Evolutionary conservation across 2,329 filamentous ascomycete genomes (phyloP).

Genomic region (Rhinocladiella mackenziei): DNA sequence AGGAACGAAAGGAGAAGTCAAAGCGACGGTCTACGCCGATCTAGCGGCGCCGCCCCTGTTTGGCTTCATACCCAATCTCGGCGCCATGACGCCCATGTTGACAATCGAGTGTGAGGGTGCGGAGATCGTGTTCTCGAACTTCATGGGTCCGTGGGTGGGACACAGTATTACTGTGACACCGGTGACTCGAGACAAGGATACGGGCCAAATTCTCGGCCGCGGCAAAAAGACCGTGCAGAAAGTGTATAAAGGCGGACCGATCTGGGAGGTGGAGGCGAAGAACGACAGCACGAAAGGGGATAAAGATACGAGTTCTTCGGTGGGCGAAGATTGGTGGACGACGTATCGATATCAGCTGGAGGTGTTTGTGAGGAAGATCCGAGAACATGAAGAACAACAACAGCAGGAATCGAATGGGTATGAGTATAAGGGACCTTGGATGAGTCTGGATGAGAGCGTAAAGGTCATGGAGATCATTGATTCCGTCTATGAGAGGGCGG

Average conservation of each 20-base stretch:
- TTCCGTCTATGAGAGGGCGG: conserved; percentile 44
- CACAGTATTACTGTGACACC: too few relatives aligned
- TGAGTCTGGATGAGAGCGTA: conserved; percentile 43
- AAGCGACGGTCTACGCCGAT: too few relatives aligned
- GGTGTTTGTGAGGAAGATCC: conserved; percentile 47
- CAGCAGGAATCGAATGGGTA: too few relatives aligned
- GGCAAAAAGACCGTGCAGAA: background rate
- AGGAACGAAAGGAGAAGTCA: too few relatives aligned
- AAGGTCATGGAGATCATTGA: conserved; percentile 47
- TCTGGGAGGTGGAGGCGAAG: conserved; percentile 3
- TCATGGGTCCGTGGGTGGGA: too few relatives aligned
- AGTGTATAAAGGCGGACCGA: conserved; percentile 7
- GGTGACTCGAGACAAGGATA: too few relatives aligned
- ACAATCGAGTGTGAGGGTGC: too few relatives aligned
- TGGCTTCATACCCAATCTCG: too few relatives aligned
- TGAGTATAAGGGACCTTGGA: conserved; percentile 34
- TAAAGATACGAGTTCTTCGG: background rate
- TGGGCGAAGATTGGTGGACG: conserved; percentile 39
- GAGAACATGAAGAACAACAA: conserved; percentile 38
- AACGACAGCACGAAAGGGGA: background rate
- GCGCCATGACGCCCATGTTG: too few relatives aligned
- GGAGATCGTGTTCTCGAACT: too few relatives aligned
- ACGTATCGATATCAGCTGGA: conserved; percentile 49
- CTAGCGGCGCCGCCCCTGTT: too few relatives aligned
- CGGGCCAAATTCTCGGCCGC: too few relatives aligned